Evolutionary conservation across 331 rosid genomes (phyloP).

Genomic region (Quercus lobata): DNA sequence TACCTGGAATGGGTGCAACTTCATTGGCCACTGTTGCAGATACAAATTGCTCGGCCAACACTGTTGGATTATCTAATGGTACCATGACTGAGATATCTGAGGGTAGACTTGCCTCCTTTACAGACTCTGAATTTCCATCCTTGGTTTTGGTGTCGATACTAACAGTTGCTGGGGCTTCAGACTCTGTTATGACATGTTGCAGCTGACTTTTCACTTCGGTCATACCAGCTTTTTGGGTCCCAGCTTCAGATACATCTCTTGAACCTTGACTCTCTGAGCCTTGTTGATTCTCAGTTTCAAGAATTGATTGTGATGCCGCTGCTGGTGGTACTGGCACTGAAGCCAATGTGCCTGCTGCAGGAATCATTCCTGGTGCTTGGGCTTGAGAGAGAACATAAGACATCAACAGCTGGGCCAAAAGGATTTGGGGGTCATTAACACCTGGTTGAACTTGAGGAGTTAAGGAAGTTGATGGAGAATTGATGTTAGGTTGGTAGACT

Average conservation of each 20-base stretch:
- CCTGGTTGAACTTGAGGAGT: conserved; percentile 52
- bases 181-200: conserved; percentile 7
- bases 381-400: conserved; percentile 46
- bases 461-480: conserved; percentile 35
- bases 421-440: conserved; percentile 60
- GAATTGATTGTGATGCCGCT: conserved; percentile 15
- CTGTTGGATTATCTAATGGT: conserved; percentile 16
- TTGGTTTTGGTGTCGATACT: conserved; percentile 19
- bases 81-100: background rate
- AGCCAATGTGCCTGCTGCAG: conserved; percentile 5
- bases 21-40: background rate
- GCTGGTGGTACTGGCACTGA: conserved; percentile 9
- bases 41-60: conserved; percentile 17
- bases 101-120: conserved; percentile 6
- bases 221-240: conserved; percentile 9
- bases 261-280: conserved; percentile 19
- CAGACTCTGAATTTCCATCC: conserved; percentile 26
- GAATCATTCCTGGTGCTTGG: conserved; percentile 27
- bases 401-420: conserved; percentile 57
- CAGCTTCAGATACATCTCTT: conserved; percentile 9
- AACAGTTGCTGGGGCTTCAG: conserved; percentile 12
- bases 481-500: conserved; percentile 42
- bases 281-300: conserved; percentile 26
- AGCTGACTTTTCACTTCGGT: conserved; percentile 18
- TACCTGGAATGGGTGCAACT: background rate